Evolutionary conservation across 805 yeast genomes (phyloP), one percentile per base, ranked within the genome.

Genomic region (Pichia paraexigua): DNA sequence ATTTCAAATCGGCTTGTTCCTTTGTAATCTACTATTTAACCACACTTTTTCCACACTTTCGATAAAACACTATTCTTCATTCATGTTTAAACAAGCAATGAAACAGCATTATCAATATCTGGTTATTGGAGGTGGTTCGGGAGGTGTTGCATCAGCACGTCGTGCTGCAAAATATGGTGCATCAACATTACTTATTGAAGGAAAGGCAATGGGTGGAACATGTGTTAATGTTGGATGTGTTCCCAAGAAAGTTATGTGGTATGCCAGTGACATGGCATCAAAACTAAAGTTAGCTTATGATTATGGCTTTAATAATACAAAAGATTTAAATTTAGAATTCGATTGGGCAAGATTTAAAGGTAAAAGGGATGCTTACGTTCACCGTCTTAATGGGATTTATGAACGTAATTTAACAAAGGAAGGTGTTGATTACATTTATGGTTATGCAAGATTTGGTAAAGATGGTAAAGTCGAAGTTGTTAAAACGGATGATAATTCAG

Each of bases 181-280:
- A 25, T 88, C 89, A 59, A 84, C 94, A 1, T 73, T 91, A 49
- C 64, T 94, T 21, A 76, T 94, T 49, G 99, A 94, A 69, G 80
- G 87, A 41, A 79, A 81, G 49, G 83, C 75, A 57, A 77, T 94
- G 70, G 99, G 99, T 53, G 99, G 99, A 28, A 94, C 99, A 42
- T 94, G 99, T 78, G 99, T 94, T 56, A 94, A 94, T 67, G 98
- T 92, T 43, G 99, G 99, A 21, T 94, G 99, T 76, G 99, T 94
- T 46, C 99, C 99, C 46, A 94, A 94, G 76, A 94, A 94, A 68
- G 89, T 94, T 45, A 91, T 94, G 97, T 94, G 99, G 99, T 85
- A 91, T 61, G 97, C 97, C 12, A 83, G 94, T 30, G 97, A 91
- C 61, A 70, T 88, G 67, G 97, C 97, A 20, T 78, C 79, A 56